Percentiles rank a stretch among this genome's conserved stretches.
Evolutionary conservation across 768 basidiomycete species (phyloP).

Genomic region (Suillus luteus): DNA sequence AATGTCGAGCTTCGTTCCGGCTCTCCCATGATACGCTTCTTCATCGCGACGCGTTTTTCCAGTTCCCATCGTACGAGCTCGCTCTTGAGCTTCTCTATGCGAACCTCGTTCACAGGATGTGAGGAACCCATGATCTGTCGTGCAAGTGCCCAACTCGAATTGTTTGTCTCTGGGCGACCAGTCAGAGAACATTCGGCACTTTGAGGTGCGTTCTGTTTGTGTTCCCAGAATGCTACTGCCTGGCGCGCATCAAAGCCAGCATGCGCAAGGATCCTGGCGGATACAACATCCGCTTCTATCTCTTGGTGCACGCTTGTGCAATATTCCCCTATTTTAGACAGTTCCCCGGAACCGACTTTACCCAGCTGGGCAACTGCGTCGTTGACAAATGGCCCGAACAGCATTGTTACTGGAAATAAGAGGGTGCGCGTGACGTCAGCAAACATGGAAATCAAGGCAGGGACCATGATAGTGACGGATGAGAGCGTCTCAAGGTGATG

Average conservation of each 20-base stretch:
- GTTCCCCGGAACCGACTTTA: slow-evolving; percentile 73
- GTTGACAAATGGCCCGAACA: slow-evolving; percentile 94
- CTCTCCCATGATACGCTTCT: slow-evolving; percentile 25
- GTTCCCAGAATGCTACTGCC: slow-evolving; percentile 85
- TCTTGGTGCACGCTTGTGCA: slow-evolving; percentile 86
- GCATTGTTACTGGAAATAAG: slow-evolving; percentile 86
- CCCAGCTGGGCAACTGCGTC: slow-evolving; percentile 87
- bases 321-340: slow-evolving; percentile 67
- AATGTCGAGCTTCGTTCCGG: slow-evolving; percentile 18
- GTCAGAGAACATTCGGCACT: slow-evolving; percentile 26
- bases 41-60: slow-evolving; percentile 33
- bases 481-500: slow-evolving; percentile 94
- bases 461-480: slow-evolving; percentile 78
- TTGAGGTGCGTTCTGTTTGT: slow-evolving; percentile 38
- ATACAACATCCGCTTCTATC: slow-evolving; percentile 90
- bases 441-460: slow-evolving; percentile 73
- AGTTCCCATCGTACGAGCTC: slow-evolving; percentile 51
- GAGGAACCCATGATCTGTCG: slow-evolving; percentile 39
- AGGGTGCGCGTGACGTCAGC: slow-evolving; percentile 77
- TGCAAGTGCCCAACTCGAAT: slow-evolving; percentile 21
- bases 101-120: slow-evolving; percentile 48
- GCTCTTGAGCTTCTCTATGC: slow-evolving; percentile 40
- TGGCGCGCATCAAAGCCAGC: slow-evolving; percentile 87
- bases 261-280: slow-evolving; percentile 84
- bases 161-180: slow-evolving; percentile 14